These are phyloP conservation scores for Musa acuminata DNA, from an alignment of 176 grass and related monocot genomes.

Conservation along the genomic window DNA sequence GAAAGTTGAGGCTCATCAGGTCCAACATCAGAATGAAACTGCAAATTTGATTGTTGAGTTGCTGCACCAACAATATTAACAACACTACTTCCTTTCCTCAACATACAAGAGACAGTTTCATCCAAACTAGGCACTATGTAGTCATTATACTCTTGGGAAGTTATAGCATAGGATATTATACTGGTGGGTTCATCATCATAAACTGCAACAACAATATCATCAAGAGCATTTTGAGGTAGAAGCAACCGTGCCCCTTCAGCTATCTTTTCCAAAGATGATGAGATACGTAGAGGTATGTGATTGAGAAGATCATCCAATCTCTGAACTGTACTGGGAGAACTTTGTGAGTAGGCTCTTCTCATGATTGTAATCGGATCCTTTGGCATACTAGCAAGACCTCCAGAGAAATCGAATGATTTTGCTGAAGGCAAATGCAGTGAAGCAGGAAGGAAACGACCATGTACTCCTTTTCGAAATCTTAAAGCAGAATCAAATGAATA, in stretches of 20 bases:
- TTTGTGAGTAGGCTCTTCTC: slow-evolving; percentile 70
- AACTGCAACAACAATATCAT: slow-evolving; percentile 52
- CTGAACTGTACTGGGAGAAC: slow-evolving; percentile 43
- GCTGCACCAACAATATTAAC: neutral
- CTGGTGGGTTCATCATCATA: slow-evolving; percentile 93
- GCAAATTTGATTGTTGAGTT: neutral
- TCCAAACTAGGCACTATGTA: slow-evolving; percentile 38
- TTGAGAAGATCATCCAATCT: slow-evolving; percentile 46
- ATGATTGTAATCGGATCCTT: slow-evolving; percentile 49
- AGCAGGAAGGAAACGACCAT: slow-evolving; percentile 35
- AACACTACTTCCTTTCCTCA: slow-evolving; percentile 1
- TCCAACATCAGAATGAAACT: slow-evolving; percentile 6
- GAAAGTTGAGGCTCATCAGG: slow-evolving; percentile 33
- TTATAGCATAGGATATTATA: slow-evolving; percentile 74
- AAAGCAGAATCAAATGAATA: slow-evolving; percentile 74
- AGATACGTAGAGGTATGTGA: slow-evolving; percentile 39
- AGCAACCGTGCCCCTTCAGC: slow-evolving; percentile 62
- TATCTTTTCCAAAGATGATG: slow-evolving; percentile 37
- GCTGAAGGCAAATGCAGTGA: slow-evolving; percentile 38
- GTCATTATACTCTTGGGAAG: slow-evolving; percentile 48
- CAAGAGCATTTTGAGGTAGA: slow-evolving; percentile 45
- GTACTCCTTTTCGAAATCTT: slow-evolving; percentile 44
- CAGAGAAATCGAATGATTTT: slow-evolving; percentile 46
- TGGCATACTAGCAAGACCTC: slow-evolving; percentile 29
- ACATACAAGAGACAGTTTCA: neutral